Percentiles rank a stretch among this genome's conserved stretches.
Conservation (phyloP, 352 stramenopile genomes). For the Pythium brachiatum region DNA sequence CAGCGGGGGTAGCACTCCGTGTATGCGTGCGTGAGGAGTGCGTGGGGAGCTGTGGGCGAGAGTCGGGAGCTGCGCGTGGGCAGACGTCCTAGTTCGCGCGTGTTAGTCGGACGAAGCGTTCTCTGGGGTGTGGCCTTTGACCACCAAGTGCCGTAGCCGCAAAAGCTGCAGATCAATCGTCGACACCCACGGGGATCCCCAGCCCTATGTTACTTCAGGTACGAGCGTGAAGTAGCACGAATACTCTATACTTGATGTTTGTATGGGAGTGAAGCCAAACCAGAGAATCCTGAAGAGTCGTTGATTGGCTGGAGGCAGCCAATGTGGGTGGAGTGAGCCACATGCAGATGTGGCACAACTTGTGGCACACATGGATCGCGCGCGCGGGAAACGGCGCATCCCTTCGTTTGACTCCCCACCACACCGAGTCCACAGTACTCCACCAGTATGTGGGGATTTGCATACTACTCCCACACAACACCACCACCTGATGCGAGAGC, state of each 20-base stretch:
- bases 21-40: neutral
- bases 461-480: too few relatives aligned
- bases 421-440: too few relatives aligned
- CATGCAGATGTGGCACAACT: neutral
- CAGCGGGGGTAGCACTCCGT: too few relatives aligned
- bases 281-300: conserved; percentile 32
- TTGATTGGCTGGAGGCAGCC: conserved; percentile 27
- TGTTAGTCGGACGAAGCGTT: conserved; percentile 7
- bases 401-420: neutral
- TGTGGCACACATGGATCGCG: conserved; percentile 14
- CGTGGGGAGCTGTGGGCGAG: too few relatives aligned
- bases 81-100: neutral
- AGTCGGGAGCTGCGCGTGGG: neutral
- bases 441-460: conserved; percentile 1
- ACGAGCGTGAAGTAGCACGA: conserved; percentile 23
- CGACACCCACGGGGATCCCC: conserved; percentile 15
- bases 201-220: conserved; percentile 26
- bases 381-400: conserved; percentile 16
- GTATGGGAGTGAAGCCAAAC: neutral
- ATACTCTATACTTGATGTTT: conserved; percentile 12
- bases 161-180: conserved; percentile 29
- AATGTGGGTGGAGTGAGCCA: neutral
- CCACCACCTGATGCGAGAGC: neutral
- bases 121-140: conserved; percentile 32
- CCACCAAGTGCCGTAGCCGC: conserved; percentile 29